Conservation (phyloP, 345 rosid species). For the Ceriops zippeliana region DNA sequence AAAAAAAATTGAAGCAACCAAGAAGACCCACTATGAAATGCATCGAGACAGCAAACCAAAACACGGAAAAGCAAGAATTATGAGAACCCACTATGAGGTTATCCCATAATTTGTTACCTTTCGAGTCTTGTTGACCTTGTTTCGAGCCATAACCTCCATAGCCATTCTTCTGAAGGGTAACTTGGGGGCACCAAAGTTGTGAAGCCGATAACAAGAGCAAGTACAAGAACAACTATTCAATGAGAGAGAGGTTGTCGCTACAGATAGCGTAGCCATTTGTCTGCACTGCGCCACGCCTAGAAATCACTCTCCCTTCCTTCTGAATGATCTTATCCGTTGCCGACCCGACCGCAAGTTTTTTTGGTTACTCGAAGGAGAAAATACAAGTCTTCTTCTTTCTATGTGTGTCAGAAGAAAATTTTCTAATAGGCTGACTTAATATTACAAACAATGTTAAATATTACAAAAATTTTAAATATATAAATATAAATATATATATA, state of each 20-base stretch:
- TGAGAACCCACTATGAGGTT: slow-evolving; percentile 8
- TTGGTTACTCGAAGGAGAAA: too few relatives aligned
- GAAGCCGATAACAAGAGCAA: slow-evolving; percentile 42
- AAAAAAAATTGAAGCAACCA: slow-evolving; percentile 1
- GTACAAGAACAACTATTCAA: slow-evolving; percentile 45
- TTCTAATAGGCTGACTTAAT: too few relatives aligned
- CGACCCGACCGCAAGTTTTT: background rate
- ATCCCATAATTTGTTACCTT: slow-evolving; percentile 41
- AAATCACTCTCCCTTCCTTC: background rate
- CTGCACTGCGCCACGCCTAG: background rate
- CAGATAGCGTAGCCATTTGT: slow-evolving; percentile 42
- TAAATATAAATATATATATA: too few relatives aligned
- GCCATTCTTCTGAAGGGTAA: slow-evolving; percentile 34
- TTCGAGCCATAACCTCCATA: slow-evolving; percentile 52
- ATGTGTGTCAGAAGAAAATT: too few relatives aligned
- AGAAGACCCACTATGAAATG: background rate
- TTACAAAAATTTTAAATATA: too few relatives aligned
- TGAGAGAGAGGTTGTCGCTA: slow-evolving; percentile 51
- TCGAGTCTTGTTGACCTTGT: slow-evolving; percentile 71
- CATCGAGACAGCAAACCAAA: background rate
- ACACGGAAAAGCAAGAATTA: background rate
- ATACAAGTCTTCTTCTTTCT: too few relatives aligned
- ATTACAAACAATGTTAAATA: too few relatives aligned
- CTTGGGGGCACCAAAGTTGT: slow-evolving; percentile 38
- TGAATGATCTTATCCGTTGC: slow-evolving; percentile 19